Conservation (phyloP, 148 eudicot species). For the Nepenthes gracilis region DNA sequence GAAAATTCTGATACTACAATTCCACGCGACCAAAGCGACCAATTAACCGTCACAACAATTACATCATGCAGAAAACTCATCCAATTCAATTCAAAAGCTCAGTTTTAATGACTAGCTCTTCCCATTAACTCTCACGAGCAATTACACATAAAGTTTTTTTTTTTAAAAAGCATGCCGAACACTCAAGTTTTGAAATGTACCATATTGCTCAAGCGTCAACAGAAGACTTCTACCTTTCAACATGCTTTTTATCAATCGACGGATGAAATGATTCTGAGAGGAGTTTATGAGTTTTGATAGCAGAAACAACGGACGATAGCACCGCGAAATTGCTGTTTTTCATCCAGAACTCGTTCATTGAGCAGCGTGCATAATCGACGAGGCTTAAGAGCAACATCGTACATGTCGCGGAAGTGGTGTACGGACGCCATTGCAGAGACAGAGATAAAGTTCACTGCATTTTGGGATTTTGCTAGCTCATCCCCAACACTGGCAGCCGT, state of each 20-base stretch:
- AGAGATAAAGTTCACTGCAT: too few species aligned
- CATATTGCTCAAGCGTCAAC: constrained; percentile 54
- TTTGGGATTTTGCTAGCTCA: too few species aligned
- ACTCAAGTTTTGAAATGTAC: constrained; percentile 16
- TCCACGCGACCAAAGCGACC: too few species aligned
- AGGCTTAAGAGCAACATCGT: constrained; percentile 53
- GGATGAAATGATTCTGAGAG: constrained; percentile 28
- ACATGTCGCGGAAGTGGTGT: constrained; percentile 28
- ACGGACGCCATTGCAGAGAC: constrained; percentile 36
- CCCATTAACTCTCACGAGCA: too few species aligned
- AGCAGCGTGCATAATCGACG: constrained; percentile 46
- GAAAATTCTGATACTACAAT: too few species aligned
- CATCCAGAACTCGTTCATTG: constrained; percentile 47
- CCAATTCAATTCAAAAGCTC: too few species aligned
- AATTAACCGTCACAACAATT: too few species aligned
- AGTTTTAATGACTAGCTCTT: too few species aligned
- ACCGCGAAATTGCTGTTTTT: constrained; percentile 33
- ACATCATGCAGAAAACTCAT: too few species aligned
- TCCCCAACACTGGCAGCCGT: too few species aligned
- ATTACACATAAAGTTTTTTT: too few species aligned
- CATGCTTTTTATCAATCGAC: background rate
- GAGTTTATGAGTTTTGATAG: constrained; percentile 40
- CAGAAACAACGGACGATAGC: constrained; percentile 36
- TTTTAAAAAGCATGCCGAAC: background rate
- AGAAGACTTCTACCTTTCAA: constrained; percentile 36